Evolutionary conservation across 208 protist species (phyloP).

Genomic region (Acanthamoeba rhysodes): DNA sequence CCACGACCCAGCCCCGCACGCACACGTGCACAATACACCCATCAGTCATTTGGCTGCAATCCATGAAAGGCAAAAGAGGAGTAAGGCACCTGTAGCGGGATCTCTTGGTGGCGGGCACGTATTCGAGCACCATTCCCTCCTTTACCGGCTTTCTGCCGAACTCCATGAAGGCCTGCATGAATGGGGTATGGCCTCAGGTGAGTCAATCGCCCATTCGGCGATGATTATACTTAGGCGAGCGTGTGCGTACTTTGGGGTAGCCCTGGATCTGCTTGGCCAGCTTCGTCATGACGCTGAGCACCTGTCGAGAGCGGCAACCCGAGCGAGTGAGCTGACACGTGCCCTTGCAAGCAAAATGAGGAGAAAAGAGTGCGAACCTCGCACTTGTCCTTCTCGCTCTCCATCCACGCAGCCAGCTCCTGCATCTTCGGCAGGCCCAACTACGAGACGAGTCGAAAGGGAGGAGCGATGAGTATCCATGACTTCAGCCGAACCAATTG

Average conservation of each 20-base stretch:
- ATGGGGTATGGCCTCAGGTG: neutral
- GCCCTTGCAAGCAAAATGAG: no score
- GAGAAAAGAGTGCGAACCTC: neutral
- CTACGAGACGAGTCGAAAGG: neutral
- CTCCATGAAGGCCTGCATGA: conserved; percentile 1
- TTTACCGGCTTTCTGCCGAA: neutral
- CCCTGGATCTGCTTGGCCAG: conserved; percentile 27
- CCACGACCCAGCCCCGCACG: no score
- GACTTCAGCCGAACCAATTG: no score
- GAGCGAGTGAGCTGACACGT: no score
- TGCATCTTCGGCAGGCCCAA: conserved; percentile 17
- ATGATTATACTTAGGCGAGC: no score
- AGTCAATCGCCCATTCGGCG: neutral
- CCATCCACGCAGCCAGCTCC: neutral
- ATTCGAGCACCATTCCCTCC: conserved; percentile 27
- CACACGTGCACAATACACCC: neutral
- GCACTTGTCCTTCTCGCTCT: conserved; percentile 51
- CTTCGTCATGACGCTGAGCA: neutral
- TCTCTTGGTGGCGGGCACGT: conserved; percentile 15
- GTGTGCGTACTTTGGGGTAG: neutral
- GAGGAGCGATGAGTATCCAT: neutral
- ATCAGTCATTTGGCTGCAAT: neutral
- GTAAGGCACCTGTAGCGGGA: neutral
- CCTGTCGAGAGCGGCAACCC: neutral
- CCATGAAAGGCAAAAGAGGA: neutral